Percentiles rank a stretch among this genome's conserved stretches.
These are phyloP conservation scores for Flaveria robusta DNA, from an alignment of 129 eudicot species.

Conservation along the genomic window DNA sequence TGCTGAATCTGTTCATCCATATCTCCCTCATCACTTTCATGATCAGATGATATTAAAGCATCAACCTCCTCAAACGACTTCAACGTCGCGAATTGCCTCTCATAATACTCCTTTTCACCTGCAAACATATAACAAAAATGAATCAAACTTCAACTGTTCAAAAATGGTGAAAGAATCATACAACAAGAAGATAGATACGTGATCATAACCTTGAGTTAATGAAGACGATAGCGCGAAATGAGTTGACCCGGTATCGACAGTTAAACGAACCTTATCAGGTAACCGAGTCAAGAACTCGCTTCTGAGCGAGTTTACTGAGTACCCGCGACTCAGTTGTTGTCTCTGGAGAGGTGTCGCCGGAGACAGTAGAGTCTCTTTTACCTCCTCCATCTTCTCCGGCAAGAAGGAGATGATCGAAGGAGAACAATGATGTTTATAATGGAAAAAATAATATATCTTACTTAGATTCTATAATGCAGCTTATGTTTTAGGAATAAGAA, in stretches of 20 bases:
- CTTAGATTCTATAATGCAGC: neutral
- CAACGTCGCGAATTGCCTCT: slow-evolving; percentile 68
- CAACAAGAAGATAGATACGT: neutral
- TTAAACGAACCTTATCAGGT: slow-evolving; percentile 72
- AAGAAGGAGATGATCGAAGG: neutral
- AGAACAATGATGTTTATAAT: slow-evolving; percentile 10
- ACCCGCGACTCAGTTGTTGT: slow-evolving; percentile 48
- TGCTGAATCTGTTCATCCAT: slow-evolving; percentile 63
- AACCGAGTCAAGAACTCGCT: slow-evolving; percentile 63
- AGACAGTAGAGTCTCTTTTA: slow-evolving; percentile 29
- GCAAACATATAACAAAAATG: slow-evolving; percentile 6
- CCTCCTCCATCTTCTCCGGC: slow-evolving; percentile 26
- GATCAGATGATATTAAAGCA: slow-evolving; percentile 46
- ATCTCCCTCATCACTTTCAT: slow-evolving; percentile 50
- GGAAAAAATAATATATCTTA: neutral
- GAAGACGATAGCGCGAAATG: slow-evolving; percentile 42
- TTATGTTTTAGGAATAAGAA: neutral
- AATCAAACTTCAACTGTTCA: neutral
- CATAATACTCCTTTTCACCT: slow-evolving; percentile 90
- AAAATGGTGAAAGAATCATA: neutral
- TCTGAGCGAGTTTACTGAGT: slow-evolving; percentile 70
- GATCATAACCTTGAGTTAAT: slow-evolving; percentile 55
- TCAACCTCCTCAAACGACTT: slow-evolving; percentile 83
- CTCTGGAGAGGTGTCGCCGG: slow-evolving; percentile 39
- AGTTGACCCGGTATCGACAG: slow-evolving; percentile 61